Percentiles rank a stretch among this genome's conserved stretches.
phyloP scores from a whole-genome alignment of 2,329 filamentous ascomycete genomes.

The Clonostachys sp. region DNA sequence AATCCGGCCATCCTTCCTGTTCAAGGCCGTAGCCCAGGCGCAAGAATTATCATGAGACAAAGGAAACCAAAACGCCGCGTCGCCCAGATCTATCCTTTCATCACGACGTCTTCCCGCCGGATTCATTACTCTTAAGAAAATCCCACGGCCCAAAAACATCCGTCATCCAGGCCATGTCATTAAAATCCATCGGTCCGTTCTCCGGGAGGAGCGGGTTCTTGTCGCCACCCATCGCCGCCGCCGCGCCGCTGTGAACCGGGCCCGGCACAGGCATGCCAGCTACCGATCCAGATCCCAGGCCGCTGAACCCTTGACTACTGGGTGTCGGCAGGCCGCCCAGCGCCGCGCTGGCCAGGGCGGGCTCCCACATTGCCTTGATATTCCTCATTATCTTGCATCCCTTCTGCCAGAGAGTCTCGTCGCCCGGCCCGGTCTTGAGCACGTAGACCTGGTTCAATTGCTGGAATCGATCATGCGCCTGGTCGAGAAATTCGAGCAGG shows the following conservation, averaged over 20 bases:
- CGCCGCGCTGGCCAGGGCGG: constrained; percentile 15
- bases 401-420: constrained; percentile 20
- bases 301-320: constrained; percentile 6
- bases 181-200: constrained; percentile 15
- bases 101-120: too few species aligned
- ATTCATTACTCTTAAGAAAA: constrained; percentile 10
- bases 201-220: constrained; percentile 3
- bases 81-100: too few species aligned
- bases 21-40: too few species aligned
- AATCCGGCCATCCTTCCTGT: too few species aligned
- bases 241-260: background rate
- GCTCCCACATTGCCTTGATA: constrained; percentile 26
- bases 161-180: constrained; percentile 28
- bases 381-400: constrained; percentile 27
- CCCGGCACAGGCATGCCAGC: background rate
- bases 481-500: constrained; percentile 25
- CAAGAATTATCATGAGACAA: too few species aligned
- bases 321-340: constrained; percentile 17
- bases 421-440: constrained; percentile 15
- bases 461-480: constrained; percentile 22
- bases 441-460: constrained; percentile 16
- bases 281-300: too few species aligned
- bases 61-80: too few species aligned
- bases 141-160: constrained; percentile 31
- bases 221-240: background rate